Evolutionary conservation across 2,329 filamentous ascomycete species (phyloP).

Genomic region (Acrodontium crateriforme): DNA sequence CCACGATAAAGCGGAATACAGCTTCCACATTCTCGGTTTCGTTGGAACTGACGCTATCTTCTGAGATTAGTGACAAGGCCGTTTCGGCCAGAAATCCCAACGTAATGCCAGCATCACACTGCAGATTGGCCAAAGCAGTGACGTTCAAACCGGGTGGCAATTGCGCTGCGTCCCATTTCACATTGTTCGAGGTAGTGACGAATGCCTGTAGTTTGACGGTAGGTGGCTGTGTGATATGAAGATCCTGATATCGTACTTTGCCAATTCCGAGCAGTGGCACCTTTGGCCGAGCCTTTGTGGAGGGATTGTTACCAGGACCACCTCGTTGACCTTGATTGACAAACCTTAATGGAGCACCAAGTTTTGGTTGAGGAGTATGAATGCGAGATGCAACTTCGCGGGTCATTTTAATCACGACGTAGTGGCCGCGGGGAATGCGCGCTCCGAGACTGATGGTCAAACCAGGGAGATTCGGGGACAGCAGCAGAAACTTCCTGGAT

Average conservation of each 20-base stretch:
- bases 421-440: conserved; percentile 11
- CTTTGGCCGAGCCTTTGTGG: conserved; percentile 7
- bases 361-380: conserved; percentile 1
- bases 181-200: conserved; percentile 1
- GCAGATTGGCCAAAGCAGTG: conserved; percentile 10
- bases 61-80: too few species aligned
- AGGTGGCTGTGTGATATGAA: conserved; percentile 15
- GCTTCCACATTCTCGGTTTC: too few species aligned
- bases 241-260: conserved; percentile 4
- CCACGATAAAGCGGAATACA: too few species aligned
- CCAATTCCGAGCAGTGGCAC: neutral
- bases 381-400: conserved; percentile 10
- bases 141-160: neutral
- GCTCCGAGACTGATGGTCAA: conserved; percentile 11
- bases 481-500: conserved; percentile 10
- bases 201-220: conserved; percentile 14
- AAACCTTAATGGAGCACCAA: conserved; percentile 7
- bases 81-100: conserved; percentile 18
- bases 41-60: too few species aligned
- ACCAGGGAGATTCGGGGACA: conserved; percentile 12
- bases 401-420: conserved; percentile 13
- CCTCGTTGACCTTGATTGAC: conserved; percentile 11
- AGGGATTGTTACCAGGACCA: conserved; percentile 5
- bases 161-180: neutral
- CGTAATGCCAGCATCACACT: conserved; percentile 17